Percentiles rank a stretch among this genome's conserved stretches.
Conservation (phyloP, 306 rosid species). For the Acmispon strigosus region DNA sequence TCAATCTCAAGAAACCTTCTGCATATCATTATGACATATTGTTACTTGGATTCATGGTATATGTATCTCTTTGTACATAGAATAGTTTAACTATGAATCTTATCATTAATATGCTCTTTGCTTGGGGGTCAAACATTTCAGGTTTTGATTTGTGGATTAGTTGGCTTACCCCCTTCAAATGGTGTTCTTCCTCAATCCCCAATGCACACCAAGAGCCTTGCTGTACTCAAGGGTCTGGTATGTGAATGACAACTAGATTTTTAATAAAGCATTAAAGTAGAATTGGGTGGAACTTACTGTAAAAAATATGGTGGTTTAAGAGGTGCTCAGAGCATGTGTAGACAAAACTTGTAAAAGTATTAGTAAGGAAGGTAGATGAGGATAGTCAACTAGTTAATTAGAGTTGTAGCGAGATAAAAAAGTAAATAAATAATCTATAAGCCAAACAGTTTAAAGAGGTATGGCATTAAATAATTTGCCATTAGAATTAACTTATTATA, state of each 20-base stretch:
- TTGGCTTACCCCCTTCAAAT: constrained; percentile 91
- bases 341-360: too few species aligned
- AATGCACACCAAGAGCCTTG: constrained; percentile 87
- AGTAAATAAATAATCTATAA: too few species aligned
- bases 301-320: too few species aligned
- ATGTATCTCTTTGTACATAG: constrained; percentile 3
- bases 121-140: constrained; percentile 14
- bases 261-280: not conserved
- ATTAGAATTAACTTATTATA: too few species aligned
- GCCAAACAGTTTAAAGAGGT: too few species aligned
- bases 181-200: constrained; percentile 96
- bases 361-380: too few species aligned
- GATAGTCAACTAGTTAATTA: too few species aligned
- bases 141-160: constrained; percentile 75
- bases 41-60: constrained; percentile 53
- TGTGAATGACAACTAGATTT: not conserved
- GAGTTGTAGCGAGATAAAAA: too few species aligned
- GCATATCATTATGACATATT: constrained; percentile 75
- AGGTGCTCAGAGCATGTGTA: too few species aligned
- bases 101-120: not conserved
- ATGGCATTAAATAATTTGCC: too few species aligned
- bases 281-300: too few species aligned
- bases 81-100: not conserved
- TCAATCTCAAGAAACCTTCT: constrained; percentile 78
- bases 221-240: constrained; percentile 70